Conservation (phyloP, 208 protist genomes). For the Crithidia fasciculata region DNA sequence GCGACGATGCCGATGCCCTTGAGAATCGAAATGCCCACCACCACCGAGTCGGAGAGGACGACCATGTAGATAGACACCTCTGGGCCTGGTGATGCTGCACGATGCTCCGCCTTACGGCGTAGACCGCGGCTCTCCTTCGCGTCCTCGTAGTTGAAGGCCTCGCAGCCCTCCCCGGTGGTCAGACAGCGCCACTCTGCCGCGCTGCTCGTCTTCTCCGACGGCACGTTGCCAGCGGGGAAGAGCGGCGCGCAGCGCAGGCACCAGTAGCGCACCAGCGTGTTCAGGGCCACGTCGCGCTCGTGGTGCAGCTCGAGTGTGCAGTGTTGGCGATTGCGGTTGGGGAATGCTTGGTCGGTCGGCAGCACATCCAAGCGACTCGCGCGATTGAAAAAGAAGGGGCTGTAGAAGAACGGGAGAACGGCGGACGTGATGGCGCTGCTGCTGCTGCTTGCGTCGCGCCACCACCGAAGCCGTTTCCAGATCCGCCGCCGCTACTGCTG, state of each 20-base stretch:
- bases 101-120: slow-evolving; percentile 2
- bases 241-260: slow-evolving; percentile 70
- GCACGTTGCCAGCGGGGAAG: slow-evolving; percentile 69
- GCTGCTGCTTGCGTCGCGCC: background rate
- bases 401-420: slow-evolving; percentile 47
- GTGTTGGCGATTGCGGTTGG: slow-evolving; percentile 46
- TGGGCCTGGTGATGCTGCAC: background rate
- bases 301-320: slow-evolving; percentile 59
- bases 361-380: slow-evolving; percentile 25
- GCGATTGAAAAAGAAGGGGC: slow-evolving; percentile 68
- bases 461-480: background rate
- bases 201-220: slow-evolving; percentile 24
- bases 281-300: slow-evolving; percentile 35
- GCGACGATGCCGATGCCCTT: slow-evolving; percentile 75
- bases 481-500: background rate
- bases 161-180: slow-evolving; percentile 35
- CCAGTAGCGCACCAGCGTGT: slow-evolving; percentile 65
- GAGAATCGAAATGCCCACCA: slow-evolving; percentile 60
- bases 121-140: background rate
- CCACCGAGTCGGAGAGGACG: slow-evolving; percentile 57
- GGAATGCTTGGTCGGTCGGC: slow-evolving; percentile 12
- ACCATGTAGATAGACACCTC: slow-evolving; percentile 56
- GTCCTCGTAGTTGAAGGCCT: slow-evolving; percentile 58
- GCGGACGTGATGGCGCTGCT: slow-evolving; percentile 5
- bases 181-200: slow-evolving; percentile 68